Base-by-base conservation (phyloP, 306 rosid genomes). In the Spatholobus suberectus region DNA sequence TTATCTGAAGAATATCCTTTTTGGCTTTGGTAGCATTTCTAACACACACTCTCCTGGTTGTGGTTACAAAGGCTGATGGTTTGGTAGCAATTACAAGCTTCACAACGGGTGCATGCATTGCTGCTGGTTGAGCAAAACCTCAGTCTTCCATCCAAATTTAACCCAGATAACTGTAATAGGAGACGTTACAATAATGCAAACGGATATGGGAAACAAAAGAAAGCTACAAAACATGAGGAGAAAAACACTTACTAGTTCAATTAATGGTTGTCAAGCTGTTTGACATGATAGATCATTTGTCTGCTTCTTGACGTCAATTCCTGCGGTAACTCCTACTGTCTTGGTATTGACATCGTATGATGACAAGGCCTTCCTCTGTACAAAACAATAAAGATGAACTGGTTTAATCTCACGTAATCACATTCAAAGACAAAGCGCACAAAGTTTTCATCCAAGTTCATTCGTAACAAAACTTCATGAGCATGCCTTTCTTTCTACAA, bases 321-420 rank as follows among this genome's bases (percentile, higher is more conserved):
- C 83, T 35, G 87, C 72, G 20, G 87, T 12, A 52, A 70, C 77
- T 65, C 84, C 86, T 71, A 21, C 79, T 24, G 88, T 82, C 82
- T 84, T 86, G 51, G 84, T 68, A 49, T 75, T 81, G 46, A 41
- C 84, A 61, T 92, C 89, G 51, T 77, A 82, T 35, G 89, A 86
- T 38, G 89, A 86, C 84, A 89, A 26, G 69, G 54, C 83, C 46
- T 82, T 79, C 71, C 75, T 85, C 97, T 88, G 85, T 59, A 84
- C 75, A 40, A 75, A 83, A 81, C 38, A 72, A 80, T 70, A 37
- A 51, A 8, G 46, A 82, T 52, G 44, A 62, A 67, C 20, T n/a
- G 32, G 59, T 73, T n/a, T n/a, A n/a, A 32, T 75, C 75, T 17
- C n/a, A n/a, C n/a, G n/a, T n/a, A n/a, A n/a, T 68, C 4, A 5